Evolutionary conservation across 2,329 filamentous ascomycete genomes (phyloP).

Genomic region (Calonectria ilicicola): DNA sequence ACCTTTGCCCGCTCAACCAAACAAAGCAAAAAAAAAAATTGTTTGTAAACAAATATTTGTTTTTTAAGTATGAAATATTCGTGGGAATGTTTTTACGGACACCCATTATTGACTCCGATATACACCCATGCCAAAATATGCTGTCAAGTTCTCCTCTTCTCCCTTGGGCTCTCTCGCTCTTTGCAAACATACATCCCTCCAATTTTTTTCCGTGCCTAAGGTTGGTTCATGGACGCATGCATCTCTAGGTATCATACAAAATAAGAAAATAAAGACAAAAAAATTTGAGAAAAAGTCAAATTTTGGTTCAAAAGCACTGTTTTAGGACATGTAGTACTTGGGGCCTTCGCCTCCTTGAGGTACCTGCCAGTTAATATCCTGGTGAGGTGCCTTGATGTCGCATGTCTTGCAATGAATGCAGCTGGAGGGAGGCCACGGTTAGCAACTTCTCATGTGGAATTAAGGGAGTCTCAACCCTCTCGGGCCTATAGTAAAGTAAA

Average conservation of each 20-base stretch:
- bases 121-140: constrained; percentile 25
- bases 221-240: constrained; percentile 28
- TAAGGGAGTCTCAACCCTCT: neutral
- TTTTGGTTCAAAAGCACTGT: neutral
- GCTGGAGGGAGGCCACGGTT: constrained; percentile 59
- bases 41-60: neutral
- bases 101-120: constrained; percentile 33
- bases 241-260: constrained; percentile 43
- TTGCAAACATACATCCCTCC: constrained; percentile 4
- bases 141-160: constrained; percentile 25
- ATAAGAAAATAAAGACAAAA: neutral
- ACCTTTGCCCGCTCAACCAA: neutral
- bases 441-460: constrained; percentile 18
- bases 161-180: constrained; percentile 15
- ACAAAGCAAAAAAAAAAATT: neutral
- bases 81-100: constrained; percentile 18
- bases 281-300: neutral
- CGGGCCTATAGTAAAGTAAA: neutral
- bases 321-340: constrained; percentile 77
- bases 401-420: constrained; percentile 99
- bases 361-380: constrained; percentile 98
- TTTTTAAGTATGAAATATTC: constrained; percentile 15
- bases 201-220: constrained; percentile 29
- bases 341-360: constrained; percentile 89
- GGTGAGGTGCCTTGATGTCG: constrained; percentile 96